Evolutionary conservation across 495 filamentous ascomycete genomes (phyloP), one percentile per base, ranked within the genome.

Genomic region (Pseudoneurospora amorphoporcata): DNA sequence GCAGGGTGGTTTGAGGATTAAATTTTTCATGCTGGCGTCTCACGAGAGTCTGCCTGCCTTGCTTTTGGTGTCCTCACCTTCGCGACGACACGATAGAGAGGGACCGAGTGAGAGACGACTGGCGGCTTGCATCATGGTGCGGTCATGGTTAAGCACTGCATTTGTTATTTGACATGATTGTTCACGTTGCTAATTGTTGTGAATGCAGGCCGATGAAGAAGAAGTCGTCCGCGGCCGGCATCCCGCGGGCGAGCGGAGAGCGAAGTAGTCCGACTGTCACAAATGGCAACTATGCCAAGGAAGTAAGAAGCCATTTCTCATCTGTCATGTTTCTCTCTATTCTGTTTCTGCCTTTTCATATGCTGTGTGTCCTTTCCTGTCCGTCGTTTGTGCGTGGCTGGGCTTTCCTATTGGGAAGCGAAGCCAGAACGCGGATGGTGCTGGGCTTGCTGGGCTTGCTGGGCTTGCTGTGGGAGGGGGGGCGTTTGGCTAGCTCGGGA

Each of bases 151-250:
- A 35, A 65, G 19, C 53, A 35, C 53, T 65, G 12, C 29, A 65
- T 35, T 35, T 32, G 53, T 37, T 29, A 8, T 17, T 3, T 4
- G 8, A 35, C 3, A 12, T 37, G 14, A 29, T 71, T 68, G 39
- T 71, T 75, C 70, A 73, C 73, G 68, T 71, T 65, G 43, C 71
- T 69, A 29, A 37, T 17, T 43, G 70, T 69, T 72, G 3, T 58
- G 45, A 19, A 68, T 73, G 71, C 41, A 88, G 86, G 65, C 86
- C 87, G 53, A 83, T 87, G 80, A 88, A 88, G 80, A 87, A 85
- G 80, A 87, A 86, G 79, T 82, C 84, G 14, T 81, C 82, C 71
- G 82, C 80, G 72, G 81, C 83, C 69, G 86, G 87, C 65, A 83
- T 87, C 74, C 83, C 86, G 73, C 84, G 85, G 74, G 77, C 81